phyloP scores from a whole-genome alignment of 1,284 basidiomycete genomes.

The Ustilago crameri region DNA sequence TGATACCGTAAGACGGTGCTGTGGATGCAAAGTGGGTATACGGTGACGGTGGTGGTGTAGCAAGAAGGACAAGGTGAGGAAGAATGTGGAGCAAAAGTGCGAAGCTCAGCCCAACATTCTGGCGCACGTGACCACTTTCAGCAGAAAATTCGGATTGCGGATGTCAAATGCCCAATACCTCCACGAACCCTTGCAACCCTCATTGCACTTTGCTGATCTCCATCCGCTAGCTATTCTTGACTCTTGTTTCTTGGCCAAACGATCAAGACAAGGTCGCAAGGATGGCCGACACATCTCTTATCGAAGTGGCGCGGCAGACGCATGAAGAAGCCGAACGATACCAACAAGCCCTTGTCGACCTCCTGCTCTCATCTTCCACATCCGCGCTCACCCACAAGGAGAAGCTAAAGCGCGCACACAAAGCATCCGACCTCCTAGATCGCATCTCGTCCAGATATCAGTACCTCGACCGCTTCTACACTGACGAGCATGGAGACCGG shows the following conservation, averaged over 20 bases:
- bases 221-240: too few species aligned
- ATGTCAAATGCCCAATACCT: not conserved
- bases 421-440: conserved; percentile 84
- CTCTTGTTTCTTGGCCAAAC: too few species aligned
- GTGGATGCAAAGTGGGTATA: not conserved
- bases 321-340: conserved; percentile 96
- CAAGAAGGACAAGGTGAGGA: conserved; percentile 5
- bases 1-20: not conserved
- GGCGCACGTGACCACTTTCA: conserved; percentile 15
- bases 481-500: conserved; percentile 69
- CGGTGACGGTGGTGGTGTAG: conserved; percentile 4
- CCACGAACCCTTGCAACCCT: too few species aligned
- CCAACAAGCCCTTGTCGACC: conserved; percentile 73
- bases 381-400: conserved; percentile 68
- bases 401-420: conserved; percentile 83
- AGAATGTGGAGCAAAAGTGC: conserved; percentile 2
- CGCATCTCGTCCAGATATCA: conserved; percentile 77
- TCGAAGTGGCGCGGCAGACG: conserved; percentile 90
- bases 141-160: conserved; percentile 26
- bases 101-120: conserved; percentile 7
- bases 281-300: conserved; percentile 77
- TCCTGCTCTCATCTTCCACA: conserved; percentile 69
- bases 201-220: too few species aligned
- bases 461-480: conserved; percentile 64
- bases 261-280: not conserved